Base-by-base conservation (phyloP, 805 yeast species). In the Ogataea neopini region DNA sequence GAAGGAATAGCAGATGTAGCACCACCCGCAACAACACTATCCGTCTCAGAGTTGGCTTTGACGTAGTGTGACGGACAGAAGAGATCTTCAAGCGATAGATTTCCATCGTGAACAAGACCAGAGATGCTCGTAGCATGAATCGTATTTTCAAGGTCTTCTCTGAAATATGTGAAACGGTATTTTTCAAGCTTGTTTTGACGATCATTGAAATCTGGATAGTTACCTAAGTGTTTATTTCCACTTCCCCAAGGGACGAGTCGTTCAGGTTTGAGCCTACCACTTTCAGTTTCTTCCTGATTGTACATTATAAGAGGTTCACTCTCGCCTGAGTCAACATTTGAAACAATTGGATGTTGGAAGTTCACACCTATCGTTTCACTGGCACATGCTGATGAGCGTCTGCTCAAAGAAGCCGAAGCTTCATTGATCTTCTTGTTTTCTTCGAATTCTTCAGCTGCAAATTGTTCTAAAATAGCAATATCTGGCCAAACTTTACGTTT, bases 101-200 rank as follows among this genome's bases (percentile, higher is more conserved):
- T 80, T 3, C 60, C 66, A 30, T 59, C 60, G 57, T 81, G 84
- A 29, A 86, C 61, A 18, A 91, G 70, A 0, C 97, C 97, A 3
- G 95, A 84, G 20, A 91, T 84, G 4, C 88, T 84, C 2, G 96
- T 89, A 0, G 97, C 81, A 66, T 91, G 97, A 19, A 91, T 80
- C 0, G 98, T 91, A n/a, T 89, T 81, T 13, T 84, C 86, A 54
- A 92, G 67, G 59, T 89, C 95, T 53, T 90, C 96, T 54, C 98
- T 76, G 67, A 94, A 92, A 62, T 92, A 92, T 0, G 98, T 89
- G 70, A 88, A 92, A 53, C 98, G 73, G 63, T 81, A 83, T 51
- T 80, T 80, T 48, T 77, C 81, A 39, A 62, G 45, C 41, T 56
- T 60, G 17, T 51, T 30, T 39, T 59, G 61, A 13, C 49, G 51